Evolutionary conservation across 192 early-diverging fungal species (phyloP).

Genomic region (Podila horticola): DNA sequence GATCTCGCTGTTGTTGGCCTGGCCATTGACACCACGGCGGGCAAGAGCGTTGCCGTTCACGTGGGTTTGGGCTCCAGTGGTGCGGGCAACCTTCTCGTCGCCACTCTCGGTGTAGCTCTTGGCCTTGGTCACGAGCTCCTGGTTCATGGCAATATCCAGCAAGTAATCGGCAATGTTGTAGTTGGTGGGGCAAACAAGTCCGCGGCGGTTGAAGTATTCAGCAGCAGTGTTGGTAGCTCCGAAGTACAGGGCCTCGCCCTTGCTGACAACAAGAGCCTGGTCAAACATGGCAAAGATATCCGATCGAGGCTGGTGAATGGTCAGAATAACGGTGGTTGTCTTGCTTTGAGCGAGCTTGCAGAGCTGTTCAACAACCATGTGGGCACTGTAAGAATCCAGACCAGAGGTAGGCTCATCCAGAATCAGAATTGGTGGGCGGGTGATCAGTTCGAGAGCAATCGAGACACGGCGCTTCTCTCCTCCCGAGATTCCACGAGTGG

Average conservation of each 20-base stretch:
- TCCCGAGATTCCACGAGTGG: conserved; percentile 71
- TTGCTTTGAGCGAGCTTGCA: conserved; percentile 56
- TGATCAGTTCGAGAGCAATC: conserved; percentile 69
- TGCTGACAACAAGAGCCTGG: conserved; percentile 46
- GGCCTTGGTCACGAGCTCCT: conserved; percentile 5
- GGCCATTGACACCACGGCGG: neutral
- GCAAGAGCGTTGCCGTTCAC: neutral
- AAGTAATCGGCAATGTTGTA: conserved; percentile 55
- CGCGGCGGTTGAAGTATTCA: conserved; percentile 47
- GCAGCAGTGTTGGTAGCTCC: conserved; percentile 43
- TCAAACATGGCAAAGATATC: conserved; percentile 60
- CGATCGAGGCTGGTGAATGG: conserved; percentile 62
- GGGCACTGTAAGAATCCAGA: conserved; percentile 75
- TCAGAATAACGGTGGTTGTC: conserved; percentile 59
- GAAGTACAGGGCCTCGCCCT: conserved; percentile 52
- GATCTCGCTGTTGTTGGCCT: neutral
- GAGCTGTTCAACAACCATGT: conserved; percentile 73
- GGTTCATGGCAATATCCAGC: conserved; percentile 40
- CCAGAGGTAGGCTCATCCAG: conserved; percentile 90
- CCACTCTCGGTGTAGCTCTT: neutral
- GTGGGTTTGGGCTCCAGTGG: conserved; percentile 6
- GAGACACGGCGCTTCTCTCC: conserved; percentile 74
- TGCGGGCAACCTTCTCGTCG: conserved; percentile 11
- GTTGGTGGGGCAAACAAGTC: conserved; percentile 42
- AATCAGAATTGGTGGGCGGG: conserved; percentile 76